phyloP scores from a whole-genome alignment of 1,139 yeast genomes.

The Geotrichum bryndzae region DNA sequence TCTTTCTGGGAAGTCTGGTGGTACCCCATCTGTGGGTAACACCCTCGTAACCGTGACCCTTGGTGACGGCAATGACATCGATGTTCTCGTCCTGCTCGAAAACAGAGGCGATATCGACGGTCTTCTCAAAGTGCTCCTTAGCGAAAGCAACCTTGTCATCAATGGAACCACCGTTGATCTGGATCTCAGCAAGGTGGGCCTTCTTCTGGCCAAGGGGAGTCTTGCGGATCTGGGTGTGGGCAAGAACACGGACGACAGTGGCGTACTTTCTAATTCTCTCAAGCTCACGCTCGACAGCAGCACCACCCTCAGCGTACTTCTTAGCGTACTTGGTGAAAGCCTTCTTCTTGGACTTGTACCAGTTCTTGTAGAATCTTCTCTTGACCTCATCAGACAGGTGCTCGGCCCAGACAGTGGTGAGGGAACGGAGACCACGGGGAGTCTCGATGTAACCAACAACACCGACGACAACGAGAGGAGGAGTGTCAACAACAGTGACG shows the following conservation, averaged over 20 bases:
- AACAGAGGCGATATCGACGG: slow-evolving; percentile 90
- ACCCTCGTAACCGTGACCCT: slow-evolving; percentile 99
- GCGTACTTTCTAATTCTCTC: slow-evolving; percentile 99
- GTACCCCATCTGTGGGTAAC: slow-evolving; percentile 99
- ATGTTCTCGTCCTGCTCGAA: slow-evolving; percentile 98
- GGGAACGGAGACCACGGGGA: slow-evolving; percentile 99
- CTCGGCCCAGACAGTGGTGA: slow-evolving; percentile 99
- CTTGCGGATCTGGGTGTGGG: slow-evolving; percentile 99
- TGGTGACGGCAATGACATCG: slow-evolving; percentile 98
- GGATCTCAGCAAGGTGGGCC: slow-evolving; percentile 99
- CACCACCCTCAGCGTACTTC: slow-evolving; percentile 90
- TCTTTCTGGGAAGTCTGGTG: slow-evolving; percentile 99
- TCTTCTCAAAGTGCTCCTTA: slow-evolving; percentile 98
- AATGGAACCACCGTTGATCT: slow-evolving; percentile 98
- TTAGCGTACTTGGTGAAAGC: slow-evolving; percentile 99
- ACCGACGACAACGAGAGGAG: slow-evolving; percentile 98
- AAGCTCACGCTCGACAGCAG: slow-evolving; percentile 89
- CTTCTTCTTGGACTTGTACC: slow-evolving; percentile 99
- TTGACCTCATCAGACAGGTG: slow-evolving; percentile 98
- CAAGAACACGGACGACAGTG: slow-evolving; percentile 96
- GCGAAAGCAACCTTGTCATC: slow-evolving; percentile 99
- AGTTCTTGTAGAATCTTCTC: slow-evolving; percentile 99
- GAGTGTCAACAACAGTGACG: slow-evolving; percentile 98
- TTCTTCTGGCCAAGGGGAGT: slow-evolving; percentile 98
- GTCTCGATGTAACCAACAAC: slow-evolving; percentile 99